These are phyloP conservation scores for Aspergillus fumigatus DNA, from an alignment of 2,329 filamentous ascomycete genomes.

Conservation along the genomic window DNA sequence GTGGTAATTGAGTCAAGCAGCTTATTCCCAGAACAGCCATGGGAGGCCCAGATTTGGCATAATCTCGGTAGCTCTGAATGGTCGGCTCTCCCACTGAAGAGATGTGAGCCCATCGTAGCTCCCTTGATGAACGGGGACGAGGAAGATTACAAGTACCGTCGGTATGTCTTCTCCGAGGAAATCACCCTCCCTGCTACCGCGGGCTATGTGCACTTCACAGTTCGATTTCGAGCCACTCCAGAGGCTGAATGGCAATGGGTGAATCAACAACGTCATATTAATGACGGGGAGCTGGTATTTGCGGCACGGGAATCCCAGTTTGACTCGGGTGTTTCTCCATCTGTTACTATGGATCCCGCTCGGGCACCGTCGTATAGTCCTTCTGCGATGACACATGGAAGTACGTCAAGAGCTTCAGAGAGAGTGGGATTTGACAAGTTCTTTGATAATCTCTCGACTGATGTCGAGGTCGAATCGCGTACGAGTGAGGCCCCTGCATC, in stretches of 20 bases:
- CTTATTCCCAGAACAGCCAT: slow-evolving; percentile 52
- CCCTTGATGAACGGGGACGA: slow-evolving; percentile 25
- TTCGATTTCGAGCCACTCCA: slow-evolving; percentile 38
- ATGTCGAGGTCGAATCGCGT: slow-evolving; percentile 31
- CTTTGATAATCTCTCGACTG: slow-evolving; percentile 30
- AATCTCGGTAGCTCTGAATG: slow-evolving; percentile 57
- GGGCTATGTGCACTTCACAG: slow-evolving; percentile 37
- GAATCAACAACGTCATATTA: slow-evolving; percentile 37
- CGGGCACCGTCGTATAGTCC: background rate
- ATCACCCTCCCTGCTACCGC: slow-evolving; percentile 24
- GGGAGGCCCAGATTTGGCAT: slow-evolving; percentile 75
- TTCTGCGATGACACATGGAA: background rate
- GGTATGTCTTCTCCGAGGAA: slow-evolving; percentile 32
- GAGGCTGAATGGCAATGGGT: slow-evolving; percentile 42
- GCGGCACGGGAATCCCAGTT: slow-evolving; percentile 19
- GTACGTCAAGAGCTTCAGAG: slow-evolving; percentile 3
- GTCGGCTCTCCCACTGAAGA: slow-evolving; percentile 54
- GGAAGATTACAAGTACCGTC: slow-evolving; percentile 21
- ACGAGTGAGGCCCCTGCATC: slow-evolving; percentile 41
- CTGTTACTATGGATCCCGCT: background rate
- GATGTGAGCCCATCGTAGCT: slow-evolving; percentile 21
- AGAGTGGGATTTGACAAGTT: slow-evolving; percentile 25
- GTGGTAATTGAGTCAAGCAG: slow-evolving; percentile 64
- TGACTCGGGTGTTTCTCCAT: background rate
- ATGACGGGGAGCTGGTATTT: slow-evolving; percentile 42